Conservation (phyloP, 345 rosid species). For the Rhizophora mangle region DNA sequence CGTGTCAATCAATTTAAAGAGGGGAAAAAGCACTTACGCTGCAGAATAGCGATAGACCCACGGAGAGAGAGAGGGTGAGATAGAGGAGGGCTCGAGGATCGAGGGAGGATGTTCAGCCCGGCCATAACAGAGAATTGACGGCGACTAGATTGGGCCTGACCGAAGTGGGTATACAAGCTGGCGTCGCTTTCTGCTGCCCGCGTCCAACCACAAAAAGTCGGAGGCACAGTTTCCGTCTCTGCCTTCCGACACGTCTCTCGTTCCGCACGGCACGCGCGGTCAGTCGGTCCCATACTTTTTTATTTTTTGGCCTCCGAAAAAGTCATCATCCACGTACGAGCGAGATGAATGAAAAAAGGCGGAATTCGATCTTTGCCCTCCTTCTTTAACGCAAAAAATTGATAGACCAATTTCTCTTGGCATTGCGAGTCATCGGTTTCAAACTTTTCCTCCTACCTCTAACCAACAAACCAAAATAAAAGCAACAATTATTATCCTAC, state of each 20-base stretch:
- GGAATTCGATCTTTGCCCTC: too few species aligned
- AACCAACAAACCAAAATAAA: too few species aligned
- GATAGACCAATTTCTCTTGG: too few species aligned
- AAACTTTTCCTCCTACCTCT: too few species aligned
- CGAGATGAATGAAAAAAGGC: too few species aligned
- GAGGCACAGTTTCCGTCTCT: constrained; percentile 16
- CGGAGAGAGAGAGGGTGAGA: constrained; percentile 3
- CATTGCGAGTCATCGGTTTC: too few species aligned
- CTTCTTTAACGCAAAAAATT: too few species aligned
- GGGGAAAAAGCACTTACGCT: too few species aligned
- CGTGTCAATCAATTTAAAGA: too few species aligned
- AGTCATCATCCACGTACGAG: too few species aligned
- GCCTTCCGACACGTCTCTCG: constrained; percentile 38
- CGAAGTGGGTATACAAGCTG: neutral
- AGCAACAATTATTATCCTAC: too few species aligned
- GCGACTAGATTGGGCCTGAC: constrained; percentile 31
- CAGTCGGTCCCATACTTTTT: constrained; percentile 28
- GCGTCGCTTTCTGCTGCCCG: constrained; percentile 38
- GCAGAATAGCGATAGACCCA: too few species aligned
- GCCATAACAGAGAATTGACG: constrained; percentile 21
- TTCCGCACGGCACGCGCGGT: constrained; percentile 81
- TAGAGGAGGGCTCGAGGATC: constrained; percentile 22
- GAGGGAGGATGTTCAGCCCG: constrained; percentile 12
- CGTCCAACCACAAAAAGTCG: constrained; percentile 16
- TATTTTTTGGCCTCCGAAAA: neutral